These are phyloP conservation scores for Phytophthora foliorum DNA, from an alignment of 352 stramenopile genomes.

Conservation along the genomic window DNA sequence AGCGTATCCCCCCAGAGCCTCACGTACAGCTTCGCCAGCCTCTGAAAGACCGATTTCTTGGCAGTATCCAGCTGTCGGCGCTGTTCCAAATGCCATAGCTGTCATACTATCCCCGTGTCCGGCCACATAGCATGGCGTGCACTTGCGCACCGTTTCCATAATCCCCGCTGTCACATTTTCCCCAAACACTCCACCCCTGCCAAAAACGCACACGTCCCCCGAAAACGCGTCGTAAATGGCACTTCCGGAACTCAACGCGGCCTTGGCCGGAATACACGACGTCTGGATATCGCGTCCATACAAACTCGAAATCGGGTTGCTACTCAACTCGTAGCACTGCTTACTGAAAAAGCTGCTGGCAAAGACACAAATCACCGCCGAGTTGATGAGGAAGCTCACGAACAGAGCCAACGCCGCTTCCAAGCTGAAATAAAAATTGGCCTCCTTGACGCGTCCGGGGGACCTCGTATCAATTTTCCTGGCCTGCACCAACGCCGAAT, in stretches of 20 bases:
- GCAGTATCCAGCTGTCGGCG: slow-evolving; percentile 68
- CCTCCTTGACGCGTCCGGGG: slow-evolving; percentile 51
- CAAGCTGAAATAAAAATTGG: slow-evolving; percentile 89
- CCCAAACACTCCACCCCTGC: slow-evolving; percentile 10
- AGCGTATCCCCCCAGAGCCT: slow-evolving; percentile 67
- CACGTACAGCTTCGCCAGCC: slow-evolving; percentile 71
- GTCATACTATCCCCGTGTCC: slow-evolving; percentile 20
- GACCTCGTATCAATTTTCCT: slow-evolving; percentile 35
- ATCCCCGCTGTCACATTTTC: slow-evolving; percentile 8
- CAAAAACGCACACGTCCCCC: slow-evolving; percentile 62
- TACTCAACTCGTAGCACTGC: slow-evolving; percentile 57
- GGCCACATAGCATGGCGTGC: slow-evolving; percentile 66
- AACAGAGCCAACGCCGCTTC: slow-evolving; percentile 87
- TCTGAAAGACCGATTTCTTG: slow-evolving; percentile 82
- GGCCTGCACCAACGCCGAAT: slow-evolving; percentile 90
- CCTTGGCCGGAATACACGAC: slow-evolving; percentile 64
- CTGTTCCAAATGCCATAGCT: neutral
- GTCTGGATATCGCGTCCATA: slow-evolving; percentile 68
- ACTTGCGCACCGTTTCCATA: slow-evolving; percentile 20
- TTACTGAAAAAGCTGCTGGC: slow-evolving; percentile 91
- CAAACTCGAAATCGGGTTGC: slow-evolving; percentile 60
- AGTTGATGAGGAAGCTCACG: slow-evolving; percentile 93
- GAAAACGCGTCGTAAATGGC: slow-evolving; percentile 72
- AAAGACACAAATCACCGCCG: slow-evolving; percentile 91
- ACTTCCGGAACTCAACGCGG: slow-evolving; percentile 57